Evolutionary conservation across 2,329 filamentous ascomycete species (phyloP).

Genomic region (Botryotinia globosa): DNA sequence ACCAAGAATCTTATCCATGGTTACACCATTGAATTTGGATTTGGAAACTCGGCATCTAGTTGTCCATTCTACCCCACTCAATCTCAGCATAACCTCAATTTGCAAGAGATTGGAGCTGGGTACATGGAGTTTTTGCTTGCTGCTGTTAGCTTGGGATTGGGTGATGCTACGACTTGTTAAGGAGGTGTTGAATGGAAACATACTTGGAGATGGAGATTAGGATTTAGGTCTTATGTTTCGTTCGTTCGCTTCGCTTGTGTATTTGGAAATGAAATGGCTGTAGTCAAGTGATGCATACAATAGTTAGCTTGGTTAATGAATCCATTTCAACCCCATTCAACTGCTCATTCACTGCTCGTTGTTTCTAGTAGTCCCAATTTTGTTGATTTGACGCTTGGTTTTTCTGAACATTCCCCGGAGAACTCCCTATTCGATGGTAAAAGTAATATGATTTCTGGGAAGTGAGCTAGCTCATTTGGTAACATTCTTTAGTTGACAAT

Average conservation of each 20-base stretch:
- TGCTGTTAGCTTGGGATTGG: background rate
- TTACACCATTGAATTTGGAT: conserved; percentile 50
- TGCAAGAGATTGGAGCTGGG: conserved; percentile 46
- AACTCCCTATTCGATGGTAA: background rate
- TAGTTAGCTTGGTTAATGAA: background rate
- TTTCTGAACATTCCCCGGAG: background rate
- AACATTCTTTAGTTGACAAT: background rate
- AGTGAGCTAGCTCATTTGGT: background rate
- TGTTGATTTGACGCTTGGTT: background rate
- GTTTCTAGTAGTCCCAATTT: background rate
- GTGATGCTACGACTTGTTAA: conserved; percentile 22
- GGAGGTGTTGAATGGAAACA: background rate
- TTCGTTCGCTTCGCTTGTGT: background rate
- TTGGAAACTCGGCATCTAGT: conserved; percentile 28
- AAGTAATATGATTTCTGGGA: background rate
- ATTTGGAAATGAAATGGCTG: background rate
- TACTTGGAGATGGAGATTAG: background rate
- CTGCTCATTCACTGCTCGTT: background rate
- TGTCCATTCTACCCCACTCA: conserved; percentile 48
- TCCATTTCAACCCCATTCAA: background rate
- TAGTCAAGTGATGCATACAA: background rate
- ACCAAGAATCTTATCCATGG: conserved; percentile 43
- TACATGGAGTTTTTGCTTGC: conserved; percentile 48
- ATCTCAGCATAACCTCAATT: conserved; percentile 44
- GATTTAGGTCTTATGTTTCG: background rate